Evolutionary conservation across 306 rosid genomes (phyloP), one percentile per base, ranked within the genome.

Genomic region (Prunus salicina): DNA sequence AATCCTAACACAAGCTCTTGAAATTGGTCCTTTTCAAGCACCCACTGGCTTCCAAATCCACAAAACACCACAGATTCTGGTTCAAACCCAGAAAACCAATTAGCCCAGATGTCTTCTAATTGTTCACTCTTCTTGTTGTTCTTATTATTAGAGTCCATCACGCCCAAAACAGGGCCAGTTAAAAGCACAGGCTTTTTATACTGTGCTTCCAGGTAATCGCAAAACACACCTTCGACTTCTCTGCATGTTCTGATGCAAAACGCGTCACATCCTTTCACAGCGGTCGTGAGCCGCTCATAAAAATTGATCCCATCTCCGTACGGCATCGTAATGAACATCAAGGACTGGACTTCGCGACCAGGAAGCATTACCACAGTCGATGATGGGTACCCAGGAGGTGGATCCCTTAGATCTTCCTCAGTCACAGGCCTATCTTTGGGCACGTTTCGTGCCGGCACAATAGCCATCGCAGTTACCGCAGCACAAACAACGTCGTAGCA

Each of bases 271-370:
- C 62, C 76, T 8, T 12, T 43, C 62, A 74, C 22, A 16, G 87
- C 71, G 1, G 2, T 60, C 0, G 55, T 74, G 1, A 53, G 22
- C n/a, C 91, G 52, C 0, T 86, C 84, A 16, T 81, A 85, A 20
- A 87, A 83, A 0, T 77, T 86, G 1, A 81, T 71, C 8, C 76
- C 82, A n/a, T 84, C 84, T 8, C 91, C 97, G 52, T 69, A 84
- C 1, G 87, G 86, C 3, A 12, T n/a, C 9, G 82, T 45, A 6
- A 85, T 18, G 63, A 82, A 80, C 64, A 63, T 27, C 20, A 87
- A 13, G 0, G 78, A 30, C 2, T 24, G 66, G 13, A 73, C 58
- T 63, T 89, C 93, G 0, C 69, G 30, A 2, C 76, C 89, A 2
- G 61, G 84, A 18, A 84, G 82, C 13, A 56, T n/a, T 10, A n/a